phyloP scores from a whole-genome alignment of 257 asterid genomes.

The Ligustrum vulgare region DNA sequence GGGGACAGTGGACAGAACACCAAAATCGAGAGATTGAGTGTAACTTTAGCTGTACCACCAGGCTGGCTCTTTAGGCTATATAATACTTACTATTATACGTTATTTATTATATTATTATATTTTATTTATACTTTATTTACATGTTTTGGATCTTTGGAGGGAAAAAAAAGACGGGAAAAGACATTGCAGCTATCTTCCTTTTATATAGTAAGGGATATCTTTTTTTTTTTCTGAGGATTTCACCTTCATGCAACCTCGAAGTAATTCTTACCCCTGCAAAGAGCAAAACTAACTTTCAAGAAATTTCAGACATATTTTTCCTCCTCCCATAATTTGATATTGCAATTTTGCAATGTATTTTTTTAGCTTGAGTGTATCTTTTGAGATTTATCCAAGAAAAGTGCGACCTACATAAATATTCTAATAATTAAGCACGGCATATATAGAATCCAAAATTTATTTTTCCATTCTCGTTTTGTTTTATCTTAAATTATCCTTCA shows the following conservation, averaged over 20 bases:
- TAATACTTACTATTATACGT: no score
- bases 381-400: background rate
- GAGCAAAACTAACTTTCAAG: background rate
- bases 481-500: background rate
- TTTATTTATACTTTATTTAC: no score
- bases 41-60: no score
- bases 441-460: background rate
- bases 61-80: no score
- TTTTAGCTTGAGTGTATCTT: background rate
- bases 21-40: no score
- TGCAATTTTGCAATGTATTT: slow-evolving; percentile 1
- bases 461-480: background rate
- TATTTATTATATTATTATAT: no score
- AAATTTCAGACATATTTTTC: background rate
- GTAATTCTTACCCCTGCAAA: background rate
- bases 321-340: background rate
- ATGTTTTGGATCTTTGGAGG: no score
- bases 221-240: no score
- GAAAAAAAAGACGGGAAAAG: no score
- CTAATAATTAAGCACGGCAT: background rate
- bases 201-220: no score
- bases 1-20: no score
- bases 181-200: no score
- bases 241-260: background rate
- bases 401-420: background rate